Base-by-base conservation (phyloP, 331 rosid species). In the Saraca asoca region DNA sequence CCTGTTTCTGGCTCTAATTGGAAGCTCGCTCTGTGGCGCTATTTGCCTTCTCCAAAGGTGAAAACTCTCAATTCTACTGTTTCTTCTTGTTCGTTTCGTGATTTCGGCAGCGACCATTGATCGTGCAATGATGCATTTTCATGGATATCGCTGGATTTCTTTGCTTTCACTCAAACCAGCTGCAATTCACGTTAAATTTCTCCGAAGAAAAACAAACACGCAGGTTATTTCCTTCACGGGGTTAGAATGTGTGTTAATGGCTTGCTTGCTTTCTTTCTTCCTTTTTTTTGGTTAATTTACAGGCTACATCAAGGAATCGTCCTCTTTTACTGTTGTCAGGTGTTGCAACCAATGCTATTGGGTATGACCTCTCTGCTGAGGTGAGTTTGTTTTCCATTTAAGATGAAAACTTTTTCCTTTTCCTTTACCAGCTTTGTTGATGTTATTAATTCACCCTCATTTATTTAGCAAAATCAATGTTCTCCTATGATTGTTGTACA, bases 1-100 rank as follows among this genome's bases (percentile, higher is more conserved):
- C 11, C 85, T 14, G 81, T 89, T 81, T 79, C 95, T 9, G 69
- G 78, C 70, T 83, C 96, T 76, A 87, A 82, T 76, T 92, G 98
- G 96, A 85, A 65, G 39, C 96, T 92, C 72, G 94, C 96, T 74
- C 89, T 89, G 39, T 89, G 98, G 98, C 96, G 98, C 66, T 92
- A 89, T 81, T 84, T 70, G 51, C 94, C 98, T 60, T 84, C 91
- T 69, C 75, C 80, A 0, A 51, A 62, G 95, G 96, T 87, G 12
- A 11, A 80, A 79, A 52, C 18, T 52, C 13, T 72, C 15, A 60
- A 51, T n/a, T 37, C 46, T 15, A 20, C 42, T 38, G 34, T 20
- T 15, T 39, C 49, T 7, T 13, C 16, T 35, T 45, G 5, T 34
- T 7, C 33, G 0, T 61, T 51, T 65, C 9, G 11, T 9, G 54